Evolutionary conservation across 768 basidiomycete genomes (phyloP), one percentile per base, ranked within the genome.

Genomic region (Dioszegia aurantiaca): DNA sequence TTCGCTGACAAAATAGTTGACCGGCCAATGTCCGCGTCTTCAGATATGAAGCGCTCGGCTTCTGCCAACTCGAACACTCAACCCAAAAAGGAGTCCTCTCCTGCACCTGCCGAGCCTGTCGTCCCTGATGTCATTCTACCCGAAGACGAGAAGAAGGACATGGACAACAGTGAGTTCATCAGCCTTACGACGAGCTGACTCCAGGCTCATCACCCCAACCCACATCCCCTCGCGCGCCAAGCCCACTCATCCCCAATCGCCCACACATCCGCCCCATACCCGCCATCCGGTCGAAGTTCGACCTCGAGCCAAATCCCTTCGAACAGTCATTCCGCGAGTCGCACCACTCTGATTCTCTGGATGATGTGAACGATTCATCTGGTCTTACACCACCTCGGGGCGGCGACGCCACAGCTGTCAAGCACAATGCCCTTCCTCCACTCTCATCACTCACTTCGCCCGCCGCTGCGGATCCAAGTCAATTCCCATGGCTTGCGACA

Each of bases 291-390:
- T 73, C 72, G 17, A 73, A 75, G 60, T 75, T 79, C 56, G 77
- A 77, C 46, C 82, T 88, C 33, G 91, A 94, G 70, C 88, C 87
- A 0, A 94, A 94, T 73, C 91, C 92, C 0, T 95, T 95, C 72
- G 94, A 99, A 73, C 89, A 91, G 78, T 92, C 89, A 54, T 98
- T 98, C 75, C 79, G 77, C 26, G 76, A 78, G 26, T 73, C 80
- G 1, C 60, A 67, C 47, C 61, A 61, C 44, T 62, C 60, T 17
- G 45, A 53, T n/a, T 69, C 63, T n/a, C 40, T 33, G 14, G 62
- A 65, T 5, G 66, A 66, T 39, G 37, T 40, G 5, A 43, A 57
- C 21, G 61, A 60, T 21, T 23, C 30, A 9, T 36, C 31, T 11
- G 43, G 43, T 1, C 61, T 40, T 3, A 84, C 87, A 0, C 87